These are phyloP conservation scores for Hebeloma cylindrosporum DNA, from an alignment of 768 basidiomycete species.

Conservation along the genomic window DNA sequence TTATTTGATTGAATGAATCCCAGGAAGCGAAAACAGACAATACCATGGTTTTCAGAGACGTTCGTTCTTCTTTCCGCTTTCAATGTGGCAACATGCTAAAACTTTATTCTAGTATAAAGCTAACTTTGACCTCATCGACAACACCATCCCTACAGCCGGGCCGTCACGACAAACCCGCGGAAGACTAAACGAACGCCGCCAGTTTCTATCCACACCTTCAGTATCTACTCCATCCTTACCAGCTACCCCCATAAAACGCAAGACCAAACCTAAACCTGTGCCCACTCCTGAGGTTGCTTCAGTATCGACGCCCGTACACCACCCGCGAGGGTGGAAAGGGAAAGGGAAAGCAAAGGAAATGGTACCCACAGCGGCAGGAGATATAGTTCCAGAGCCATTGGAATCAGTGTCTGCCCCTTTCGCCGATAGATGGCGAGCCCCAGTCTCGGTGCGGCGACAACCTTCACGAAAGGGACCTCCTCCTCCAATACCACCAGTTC, in stretches of 20 bases:
- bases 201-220: conserved; percentile 35
- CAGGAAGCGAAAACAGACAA: conserved; percentile 75
- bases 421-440: background rate
- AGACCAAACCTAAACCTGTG: conserved; percentile 23
- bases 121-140: conserved; percentile 59
- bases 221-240: conserved; percentile 28
- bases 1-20: conserved; percentile 8
- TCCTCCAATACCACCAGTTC: background rate
- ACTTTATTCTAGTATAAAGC: conserved; percentile 52
- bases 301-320: no score
- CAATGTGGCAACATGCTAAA: background rate
- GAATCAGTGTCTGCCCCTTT: background rate
- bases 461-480: background rate
- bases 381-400: background rate
- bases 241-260: conserved; percentile 21
- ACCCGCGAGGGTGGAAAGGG: conserved; percentile 27
- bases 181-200: conserved; percentile 54
- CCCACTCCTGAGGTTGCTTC: conserved; percentile 28
- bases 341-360: conserved; percentile 24
- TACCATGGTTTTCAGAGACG: conserved; percentile 71
- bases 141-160: conserved; percentile 40
- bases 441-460: background rate
- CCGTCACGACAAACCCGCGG: conserved; percentile 62
- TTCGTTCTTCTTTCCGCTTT: conserved; percentile 34
- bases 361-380: background rate